Evolutionary conservation across 2,329 filamentous ascomycete genomes (phyloP), one percentile per base, ranked within the genome.

Genomic region (Sporothrix mexicana): DNA sequence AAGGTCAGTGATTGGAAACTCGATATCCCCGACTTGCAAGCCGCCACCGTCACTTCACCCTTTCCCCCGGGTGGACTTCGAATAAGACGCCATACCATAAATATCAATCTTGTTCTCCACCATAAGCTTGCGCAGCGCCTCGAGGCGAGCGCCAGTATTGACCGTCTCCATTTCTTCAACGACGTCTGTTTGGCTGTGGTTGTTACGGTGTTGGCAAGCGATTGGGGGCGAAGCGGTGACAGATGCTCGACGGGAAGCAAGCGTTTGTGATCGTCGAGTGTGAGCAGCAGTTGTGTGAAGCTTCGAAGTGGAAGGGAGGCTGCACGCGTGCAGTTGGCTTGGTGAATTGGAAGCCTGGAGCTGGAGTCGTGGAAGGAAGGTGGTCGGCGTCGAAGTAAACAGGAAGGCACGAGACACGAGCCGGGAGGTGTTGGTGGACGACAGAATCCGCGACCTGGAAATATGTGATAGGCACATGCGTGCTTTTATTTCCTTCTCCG

Each of bases 51-150:
- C n/a, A 9, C 51, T 59, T 59, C 55, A 4, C n/a, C 12, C 57
- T 8, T 8, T 4, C 7, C 10, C 15, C 30, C 7, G 30, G 30
- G 30, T 36, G 3, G 7, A 36, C 30, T 36, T 36, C 30, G 30
- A 36, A 36, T 36, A 36, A 36, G 30, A 36, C 30, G 13, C 80
- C 85, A 81, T 90, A 98, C 95, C 92, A 85, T 99, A 99, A 74
- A 98, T 87, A 82, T 98, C 94, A 76, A 99, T 87, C 76, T 93
- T 91, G 79, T 92, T 88, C 82, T 95, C 88, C 83, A 89, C 91
- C 96, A 99, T 99, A 80, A 97, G 85, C 80, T 91, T 86, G 80
- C 96, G 89, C 79, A 99, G 87, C 82, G 89, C 88, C 76, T 89
- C 83, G 76, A 99, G 88, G 78, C 93, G 92, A 75, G 89, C 86